Evolutionary conservation across 2,329 filamentous ascomycete species (phyloP).

Genomic region (Aspergillus oerlinghausenensis): DNA sequence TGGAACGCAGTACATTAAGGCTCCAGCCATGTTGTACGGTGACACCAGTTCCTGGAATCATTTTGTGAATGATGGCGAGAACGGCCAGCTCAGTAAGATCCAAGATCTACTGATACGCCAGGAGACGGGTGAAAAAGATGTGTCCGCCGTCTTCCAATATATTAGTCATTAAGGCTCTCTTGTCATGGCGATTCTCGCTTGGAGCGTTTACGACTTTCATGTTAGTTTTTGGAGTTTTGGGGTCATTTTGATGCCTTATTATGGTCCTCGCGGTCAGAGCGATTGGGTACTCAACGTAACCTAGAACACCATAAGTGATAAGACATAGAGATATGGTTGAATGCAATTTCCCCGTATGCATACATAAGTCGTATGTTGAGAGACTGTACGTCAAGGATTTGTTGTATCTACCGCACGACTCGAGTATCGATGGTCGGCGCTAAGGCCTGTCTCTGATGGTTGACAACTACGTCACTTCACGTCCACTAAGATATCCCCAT

Average conservation of each 20-base stretch:
- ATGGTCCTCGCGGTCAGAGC: background rate
- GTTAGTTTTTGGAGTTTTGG: background rate
- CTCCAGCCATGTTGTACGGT: conserved; percentile 91
- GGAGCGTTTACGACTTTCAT: background rate
- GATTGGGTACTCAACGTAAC: background rate
- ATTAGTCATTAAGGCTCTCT: conserved; percentile 68
- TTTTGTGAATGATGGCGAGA: conserved; percentile 71
- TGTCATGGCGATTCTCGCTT: background rate
- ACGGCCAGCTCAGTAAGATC: conserved; percentile 68
- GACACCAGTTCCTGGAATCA: conserved; percentile 99
- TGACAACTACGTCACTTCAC: conserved; percentile 19
- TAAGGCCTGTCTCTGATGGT: background rate
- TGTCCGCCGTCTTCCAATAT: conserved; percentile 97
- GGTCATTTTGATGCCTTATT: background rate
- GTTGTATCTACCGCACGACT: no score
- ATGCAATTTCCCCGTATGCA: background rate
- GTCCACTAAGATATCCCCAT: conserved; percentile 7
- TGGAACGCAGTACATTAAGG: conserved; percentile 82
- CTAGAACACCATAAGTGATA: background rate
- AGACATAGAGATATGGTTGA: background rate
- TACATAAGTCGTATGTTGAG: background rate
- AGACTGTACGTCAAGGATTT: background rate
- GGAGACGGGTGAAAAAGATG: conserved; percentile 70
- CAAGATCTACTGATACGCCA: conserved; percentile 88
- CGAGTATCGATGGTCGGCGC: background rate